Evolutionary conservation across 257 asterid genomes (phyloP).

Genomic region (Rubia yunnanensis): DNA sequence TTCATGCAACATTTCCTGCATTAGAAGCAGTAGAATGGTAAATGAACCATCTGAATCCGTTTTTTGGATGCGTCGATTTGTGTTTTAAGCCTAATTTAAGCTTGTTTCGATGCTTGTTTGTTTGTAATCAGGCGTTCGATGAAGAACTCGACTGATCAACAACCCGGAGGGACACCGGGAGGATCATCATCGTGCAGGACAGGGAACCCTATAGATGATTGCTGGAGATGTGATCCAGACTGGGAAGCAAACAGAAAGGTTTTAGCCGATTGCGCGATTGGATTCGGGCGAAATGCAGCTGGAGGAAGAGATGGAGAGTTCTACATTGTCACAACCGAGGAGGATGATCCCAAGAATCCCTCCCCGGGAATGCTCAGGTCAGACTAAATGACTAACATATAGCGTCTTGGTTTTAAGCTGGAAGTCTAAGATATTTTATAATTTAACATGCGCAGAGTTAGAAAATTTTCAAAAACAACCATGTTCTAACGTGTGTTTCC

Average conservation of each 20-base stretch:
- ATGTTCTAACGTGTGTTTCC: neutral
- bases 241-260: conserved; percentile 60
- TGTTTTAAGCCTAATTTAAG: neutral
- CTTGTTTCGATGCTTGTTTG: neutral
- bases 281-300: conserved; percentile 51
- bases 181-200: conserved; percentile 28
- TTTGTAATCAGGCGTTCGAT: conserved; percentile 5
- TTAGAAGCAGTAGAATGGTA: conserved; percentile 17
- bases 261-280: conserved; percentile 52
- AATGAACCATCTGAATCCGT: neutral
- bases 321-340: conserved; percentile 37
- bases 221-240: conserved; percentile 59
- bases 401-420: too few species aligned
- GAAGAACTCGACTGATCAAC: conserved; percentile 16
- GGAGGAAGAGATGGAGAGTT: conserved; percentile 66
- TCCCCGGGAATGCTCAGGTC: conserved; percentile 54
- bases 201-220: conserved; percentile 65
- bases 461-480: too few species aligned
- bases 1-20: neutral
- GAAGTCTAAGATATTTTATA: too few species aligned
- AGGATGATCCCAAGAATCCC: conserved; percentile 45
- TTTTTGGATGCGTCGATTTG: neutral
- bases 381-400: too few species aligned
- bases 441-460: too few species aligned
- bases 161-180: neutral